Evolutionary conservation across 495 filamentous ascomycete species (phyloP).

Genomic region (Beverwykella pulmonaria): DNA sequence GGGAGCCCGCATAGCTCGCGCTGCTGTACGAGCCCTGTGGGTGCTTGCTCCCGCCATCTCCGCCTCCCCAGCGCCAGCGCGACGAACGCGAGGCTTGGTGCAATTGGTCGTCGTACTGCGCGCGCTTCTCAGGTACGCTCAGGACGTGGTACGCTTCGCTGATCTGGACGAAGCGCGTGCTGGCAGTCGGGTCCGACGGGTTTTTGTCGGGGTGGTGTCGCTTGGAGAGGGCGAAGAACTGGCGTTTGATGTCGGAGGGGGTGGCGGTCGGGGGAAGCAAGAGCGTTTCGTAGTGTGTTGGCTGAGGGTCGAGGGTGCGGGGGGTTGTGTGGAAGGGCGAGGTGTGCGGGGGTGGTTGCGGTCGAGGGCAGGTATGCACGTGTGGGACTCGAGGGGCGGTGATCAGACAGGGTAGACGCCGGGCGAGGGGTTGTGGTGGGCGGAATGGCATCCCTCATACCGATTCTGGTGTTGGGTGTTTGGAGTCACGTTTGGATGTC

Average conservation of each 20-base stretch:
- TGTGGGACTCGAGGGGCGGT: background rate
- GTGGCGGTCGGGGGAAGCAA: constrained; percentile 69
- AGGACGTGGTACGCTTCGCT: constrained; percentile 85
- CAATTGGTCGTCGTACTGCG: constrained; percentile 73
- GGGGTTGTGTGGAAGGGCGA: constrained; percentile 44
- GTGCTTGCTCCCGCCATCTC: background rate
- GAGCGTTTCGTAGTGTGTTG: constrained; percentile 82
- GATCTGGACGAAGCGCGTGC: constrained; percentile 79
- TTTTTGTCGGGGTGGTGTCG: constrained; percentile 93
- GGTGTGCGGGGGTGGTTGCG: constrained; percentile 3
- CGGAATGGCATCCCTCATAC: constrained; percentile 60
- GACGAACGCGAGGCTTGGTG: constrained; percentile 16
- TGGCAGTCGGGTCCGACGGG: constrained; percentile 70
- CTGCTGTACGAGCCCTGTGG: constrained; percentile 24
- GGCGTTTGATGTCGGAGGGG: constrained; percentile 78
- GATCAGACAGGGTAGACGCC: constrained; percentile 15
- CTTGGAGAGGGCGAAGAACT: constrained; percentile 94
- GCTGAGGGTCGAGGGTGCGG: constrained; percentile 27
- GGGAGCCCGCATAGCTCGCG: constrained; percentile 35
- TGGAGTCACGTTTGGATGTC: background rate
- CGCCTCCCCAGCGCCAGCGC: constrained; percentile 44
- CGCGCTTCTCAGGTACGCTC: constrained; percentile 65
- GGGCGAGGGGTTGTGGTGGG: constrained; percentile 18
- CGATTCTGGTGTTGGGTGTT: constrained; percentile 26
- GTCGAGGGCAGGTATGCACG: constrained; percentile 12